Evolutionary conservation across 441 rosid species (phyloP).

Genomic region (Hura crepitans): DNA sequence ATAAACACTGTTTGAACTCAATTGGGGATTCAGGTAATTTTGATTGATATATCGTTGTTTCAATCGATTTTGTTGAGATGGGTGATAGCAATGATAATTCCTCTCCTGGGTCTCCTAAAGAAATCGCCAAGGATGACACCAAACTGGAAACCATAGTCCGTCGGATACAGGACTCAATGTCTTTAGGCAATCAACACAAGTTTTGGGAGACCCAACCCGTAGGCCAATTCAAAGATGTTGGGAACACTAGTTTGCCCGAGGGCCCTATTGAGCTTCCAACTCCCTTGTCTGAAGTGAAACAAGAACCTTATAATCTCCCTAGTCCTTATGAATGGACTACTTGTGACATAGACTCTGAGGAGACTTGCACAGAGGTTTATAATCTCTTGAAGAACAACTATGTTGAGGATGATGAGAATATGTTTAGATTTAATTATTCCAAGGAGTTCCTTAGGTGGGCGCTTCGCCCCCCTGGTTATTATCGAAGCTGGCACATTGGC

Average conservation of each 20-base stretch:
- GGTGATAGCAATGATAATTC: constrained; percentile 47
- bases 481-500: constrained; percentile 83
- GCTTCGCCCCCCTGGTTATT: constrained; percentile 75
- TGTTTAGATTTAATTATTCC: constrained; percentile 92
- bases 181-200: constrained; percentile 53
- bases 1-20: neutral
- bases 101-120: constrained; percentile 49
- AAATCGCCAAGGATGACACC: constrained; percentile 44
- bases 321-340: constrained; percentile 74
- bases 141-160: constrained; percentile 56
- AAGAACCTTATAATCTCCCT: constrained; percentile 90
- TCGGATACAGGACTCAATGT: constrained; percentile 57
- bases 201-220: constrained; percentile 98
- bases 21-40: constrained; percentile 13
- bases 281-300: constrained; percentile 67
- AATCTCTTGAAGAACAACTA: constrained; percentile 57
- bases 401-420: constrained; percentile 81
- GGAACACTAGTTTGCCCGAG: constrained; percentile 51
- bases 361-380: constrained; percentile 59
- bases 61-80: constrained; percentile 38
- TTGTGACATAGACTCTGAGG: constrained; percentile 70
- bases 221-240: constrained; percentile 68
- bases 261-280: constrained; percentile 69
- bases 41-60: constrained; percentile 1
- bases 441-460: constrained; percentile 97